Percentiles rank a stretch among this genome's conserved stretches.
phyloP scores from a whole-genome alignment of 495 filamentous ascomycete species.

The Cryomyces minteri region DNA sequence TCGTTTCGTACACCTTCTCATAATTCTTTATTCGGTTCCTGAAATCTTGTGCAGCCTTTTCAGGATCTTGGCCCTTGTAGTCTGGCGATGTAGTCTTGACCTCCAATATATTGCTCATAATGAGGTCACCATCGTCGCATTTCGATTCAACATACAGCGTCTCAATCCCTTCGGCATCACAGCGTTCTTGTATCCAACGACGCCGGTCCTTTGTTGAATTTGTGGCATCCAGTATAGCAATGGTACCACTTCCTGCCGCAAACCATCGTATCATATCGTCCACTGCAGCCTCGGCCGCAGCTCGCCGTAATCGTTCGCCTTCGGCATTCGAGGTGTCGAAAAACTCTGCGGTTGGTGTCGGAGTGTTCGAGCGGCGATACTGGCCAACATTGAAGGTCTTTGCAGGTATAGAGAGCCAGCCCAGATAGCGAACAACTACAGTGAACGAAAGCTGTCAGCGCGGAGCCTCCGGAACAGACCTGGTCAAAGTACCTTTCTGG shows the following conservation, averaged over 20 bases:
- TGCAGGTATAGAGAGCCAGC: constrained; percentile 85
- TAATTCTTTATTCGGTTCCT: constrained; percentile 89
- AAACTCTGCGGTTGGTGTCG: constrained; percentile 76
- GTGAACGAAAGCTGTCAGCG: neutral
- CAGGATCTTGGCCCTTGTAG: constrained; percentile 86
- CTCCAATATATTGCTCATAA: constrained; percentile 94
- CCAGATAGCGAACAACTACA: constrained; percentile 80
- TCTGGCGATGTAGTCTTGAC: constrained; percentile 95
- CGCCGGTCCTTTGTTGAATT: constrained; percentile 83
- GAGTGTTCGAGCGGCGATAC: constrained; percentile 74
- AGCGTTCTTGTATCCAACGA: constrained; percentile 72
- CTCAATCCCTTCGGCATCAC: constrained; percentile 55
- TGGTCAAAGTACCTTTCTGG: constrained; percentile 56
- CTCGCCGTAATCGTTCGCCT: constrained; percentile 73
- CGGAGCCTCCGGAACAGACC: neutral
- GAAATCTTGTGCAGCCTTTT: constrained; percentile 77
- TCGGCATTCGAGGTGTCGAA: constrained; percentile 78
- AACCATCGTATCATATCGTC: constrained; percentile 91
- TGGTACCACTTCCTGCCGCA: constrained; percentile 44
- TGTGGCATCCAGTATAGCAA: constrained; percentile 87
- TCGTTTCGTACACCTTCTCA: constrained; percentile 85
- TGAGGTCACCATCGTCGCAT: constrained; percentile 84
- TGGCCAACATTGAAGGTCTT: constrained; percentile 92
- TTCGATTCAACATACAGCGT: constrained; percentile 90
- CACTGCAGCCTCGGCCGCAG: constrained; percentile 77